A percentile compares a stretch with the other conserved stretches of the same genome.
These are phyloP conservation scores for Mycotypha africana DNA, from an alignment of 371 early-diverging fungal species.

Conservation along the genomic window DNA sequence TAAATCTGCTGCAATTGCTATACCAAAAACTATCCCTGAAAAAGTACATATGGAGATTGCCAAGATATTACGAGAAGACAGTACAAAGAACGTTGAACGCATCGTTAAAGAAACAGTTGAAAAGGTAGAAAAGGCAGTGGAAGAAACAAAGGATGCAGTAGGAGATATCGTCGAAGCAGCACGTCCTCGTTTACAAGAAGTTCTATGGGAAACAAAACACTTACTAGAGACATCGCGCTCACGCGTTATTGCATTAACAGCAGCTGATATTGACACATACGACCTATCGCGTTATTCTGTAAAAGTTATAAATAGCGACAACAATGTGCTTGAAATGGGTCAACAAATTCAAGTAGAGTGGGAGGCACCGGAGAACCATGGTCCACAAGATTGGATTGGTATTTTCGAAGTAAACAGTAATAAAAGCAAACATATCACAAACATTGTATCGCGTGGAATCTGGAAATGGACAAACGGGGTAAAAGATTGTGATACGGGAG, in stretches of 20 bases:
- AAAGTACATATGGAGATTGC: slow-evolving; percentile 29
- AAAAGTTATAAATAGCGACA: slow-evolving; percentile 13
- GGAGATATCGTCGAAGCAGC: slow-evolving; percentile 50
- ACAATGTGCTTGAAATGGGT: slow-evolving; percentile 53
- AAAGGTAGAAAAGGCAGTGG: slow-evolving; percentile 55
- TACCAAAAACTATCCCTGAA: slow-evolving; percentile 25
- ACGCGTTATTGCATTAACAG: slow-evolving; percentile 32
- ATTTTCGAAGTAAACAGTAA: slow-evolving; percentile 77
- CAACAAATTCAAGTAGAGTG: slow-evolving; percentile 66
- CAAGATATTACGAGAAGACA: slow-evolving; percentile 31
- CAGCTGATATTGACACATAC: slow-evolving; percentile 44
- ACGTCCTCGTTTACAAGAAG: slow-evolving; percentile 52
- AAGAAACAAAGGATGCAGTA: slow-evolving; percentile 50
- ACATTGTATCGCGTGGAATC: slow-evolving; percentile 63
- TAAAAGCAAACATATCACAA: slow-evolving; percentile 67
- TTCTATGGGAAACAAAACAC: slow-evolving; percentile 50
- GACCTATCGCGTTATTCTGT: slow-evolving; percentile 48
- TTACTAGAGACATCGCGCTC: slow-evolving; percentile 46
- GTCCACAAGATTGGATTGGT: slow-evolving; percentile 90
- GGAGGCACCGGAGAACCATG: slow-evolving; percentile 67
- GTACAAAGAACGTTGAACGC: slow-evolving; percentile 48
- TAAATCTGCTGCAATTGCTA: slow-evolving; percentile 29
- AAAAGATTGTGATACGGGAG: slow-evolving; percentile 1
- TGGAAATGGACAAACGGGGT: slow-evolving; percentile 44
- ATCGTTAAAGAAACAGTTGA: slow-evolving; percentile 56